A percentile compares a stretch with the other conserved stretches of the same genome.
phyloP scores from a whole-genome alignment of 495 filamentous ascomycete genomes.

The Lophiostoma macrostomum region DNA sequence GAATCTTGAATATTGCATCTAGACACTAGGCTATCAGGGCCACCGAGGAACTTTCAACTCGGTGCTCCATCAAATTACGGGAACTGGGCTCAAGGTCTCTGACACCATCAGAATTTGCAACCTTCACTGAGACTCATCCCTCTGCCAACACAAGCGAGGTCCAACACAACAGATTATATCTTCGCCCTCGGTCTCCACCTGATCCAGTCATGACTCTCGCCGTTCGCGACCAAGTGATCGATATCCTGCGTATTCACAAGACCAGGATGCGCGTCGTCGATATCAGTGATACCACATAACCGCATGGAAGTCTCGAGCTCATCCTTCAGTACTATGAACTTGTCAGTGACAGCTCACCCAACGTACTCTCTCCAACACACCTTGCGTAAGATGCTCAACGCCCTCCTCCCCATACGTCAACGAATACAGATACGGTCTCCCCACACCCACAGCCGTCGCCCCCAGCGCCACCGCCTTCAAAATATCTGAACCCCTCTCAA shows the following conservation, averaged over 20 bases:
- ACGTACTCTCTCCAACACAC: conserved; percentile 5
- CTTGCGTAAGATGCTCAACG: conserved; percentile 19
- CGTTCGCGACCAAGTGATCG: conserved; percentile 10
- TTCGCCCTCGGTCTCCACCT: conserved; percentile 2
- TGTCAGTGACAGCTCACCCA: not conserved
- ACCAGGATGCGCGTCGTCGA: conserved; percentile 15
- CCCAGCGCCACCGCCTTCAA: conserved; percentile 92
- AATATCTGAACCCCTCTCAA: conserved; percentile 87
- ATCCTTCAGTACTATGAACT: conserved; percentile 12
- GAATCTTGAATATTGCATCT: too few relatives aligned
- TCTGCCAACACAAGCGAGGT: too few relatives aligned
- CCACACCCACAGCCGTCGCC: conserved; percentile 89
- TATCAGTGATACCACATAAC: conserved; percentile 18
- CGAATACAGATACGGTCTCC: conserved; percentile 79
- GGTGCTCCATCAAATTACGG: too few relatives aligned
- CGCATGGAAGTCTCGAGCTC: conserved; percentile 24
- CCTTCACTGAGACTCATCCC: too few relatives aligned
- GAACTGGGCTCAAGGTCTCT: too few relatives aligned
- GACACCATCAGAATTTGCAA: too few relatives aligned
- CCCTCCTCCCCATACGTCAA: conserved; percentile 16
- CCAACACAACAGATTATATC: conserved; percentile 4
- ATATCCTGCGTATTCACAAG: conserved; percentile 17
- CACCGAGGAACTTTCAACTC: too few relatives aligned
- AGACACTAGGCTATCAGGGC: too few relatives aligned
- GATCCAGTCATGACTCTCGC: not conserved